A percentile compares a stretch with the other conserved stretches of the same genome.
phyloP scores from a whole-genome alignment of 176 grass and related monocot genomes.

The Tillandsia leiboldiana region DNA sequence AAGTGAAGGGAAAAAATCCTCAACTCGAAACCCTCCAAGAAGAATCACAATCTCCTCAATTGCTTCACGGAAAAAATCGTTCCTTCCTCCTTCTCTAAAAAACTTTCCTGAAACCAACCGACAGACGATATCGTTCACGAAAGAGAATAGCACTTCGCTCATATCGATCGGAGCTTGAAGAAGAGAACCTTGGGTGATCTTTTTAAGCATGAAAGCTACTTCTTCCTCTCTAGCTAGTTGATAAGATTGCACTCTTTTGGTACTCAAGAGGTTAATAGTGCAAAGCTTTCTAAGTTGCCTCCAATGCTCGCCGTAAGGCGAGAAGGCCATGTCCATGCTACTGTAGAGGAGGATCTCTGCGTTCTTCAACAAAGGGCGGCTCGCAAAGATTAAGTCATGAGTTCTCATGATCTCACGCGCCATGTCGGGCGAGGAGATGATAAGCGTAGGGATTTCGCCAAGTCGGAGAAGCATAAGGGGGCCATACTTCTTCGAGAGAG shows the following conservation, averaged over 20 bases:
- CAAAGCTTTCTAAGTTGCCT: constrained; percentile 41
- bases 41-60: not conserved
- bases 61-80: constrained; percentile 3
- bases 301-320: constrained; percentile 45
- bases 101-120: not conserved
- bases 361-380: constrained; percentile 13
- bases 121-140: not conserved
- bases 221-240: constrained; percentile 26
- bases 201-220: constrained; percentile 12
- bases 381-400: constrained; percentile 38
- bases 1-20: constrained; percentile 31
- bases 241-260: constrained; percentile 28
- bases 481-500: constrained; percentile 28
- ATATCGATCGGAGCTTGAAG: not conserved
- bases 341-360: constrained; percentile 19
- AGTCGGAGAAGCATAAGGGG: constrained; percentile 41
- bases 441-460: constrained; percentile 34
- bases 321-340: constrained; percentile 36
- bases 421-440: constrained; percentile 38
- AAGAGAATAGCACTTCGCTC: not conserved
- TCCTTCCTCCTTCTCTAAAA: not conserved
- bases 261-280: constrained; percentile 29
- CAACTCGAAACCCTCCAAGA: constrained; percentile 5
- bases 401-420: constrained; percentile 39
- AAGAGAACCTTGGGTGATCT: not conserved